Evolutionary conservation across 2,329 filamentous ascomycete species (phyloP).

Genomic region (Claviceps capensis): DNA sequence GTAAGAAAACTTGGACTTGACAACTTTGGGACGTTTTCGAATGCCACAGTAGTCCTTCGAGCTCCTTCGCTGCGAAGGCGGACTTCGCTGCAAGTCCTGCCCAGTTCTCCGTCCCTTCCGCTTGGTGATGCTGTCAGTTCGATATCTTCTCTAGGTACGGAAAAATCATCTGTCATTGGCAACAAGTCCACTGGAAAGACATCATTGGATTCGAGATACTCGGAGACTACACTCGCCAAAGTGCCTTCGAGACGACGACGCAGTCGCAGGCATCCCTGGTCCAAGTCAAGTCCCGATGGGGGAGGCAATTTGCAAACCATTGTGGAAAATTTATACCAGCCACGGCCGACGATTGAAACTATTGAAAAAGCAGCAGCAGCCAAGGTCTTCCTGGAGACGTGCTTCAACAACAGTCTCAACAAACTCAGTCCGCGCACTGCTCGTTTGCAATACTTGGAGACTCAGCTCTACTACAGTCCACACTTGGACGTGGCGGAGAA

Average conservation of each 20-base stretch:
- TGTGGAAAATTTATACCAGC: slow-evolving; percentile 15
- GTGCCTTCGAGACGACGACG: slow-evolving; percentile 12
- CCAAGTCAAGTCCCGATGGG: slow-evolving; percentile 23
- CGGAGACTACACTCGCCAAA: slow-evolving; percentile 10
- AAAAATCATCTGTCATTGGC: slow-evolving; percentile 11
- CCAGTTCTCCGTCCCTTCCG: slow-evolving; percentile 7
- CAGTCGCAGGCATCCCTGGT: slow-evolving; percentile 20
- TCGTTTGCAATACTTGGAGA: slow-evolving; percentile 22
- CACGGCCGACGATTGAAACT: slow-evolving; percentile 33
- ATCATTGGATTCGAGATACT: slow-evolving; percentile 19
- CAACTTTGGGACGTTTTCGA: slow-evolving; percentile 13
- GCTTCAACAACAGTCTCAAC: slow-evolving; percentile 59
- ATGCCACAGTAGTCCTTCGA: slow-evolving; percentile 17
- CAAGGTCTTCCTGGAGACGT: slow-evolving; percentile 75
- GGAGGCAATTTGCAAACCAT: slow-evolving; percentile 21
- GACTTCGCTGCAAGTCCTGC: slow-evolving; percentile 15
- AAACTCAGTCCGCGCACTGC: slow-evolving; percentile 22
- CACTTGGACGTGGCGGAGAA: slow-evolving; percentile 42
- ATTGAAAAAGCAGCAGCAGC: slow-evolving; percentile 68
- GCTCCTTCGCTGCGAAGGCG: slow-evolving; percentile 9
- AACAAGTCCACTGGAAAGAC: slow-evolving; percentile 19
- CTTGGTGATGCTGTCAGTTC: slow-evolving; percentile 12
- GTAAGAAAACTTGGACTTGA: slow-evolving; percentile 15
- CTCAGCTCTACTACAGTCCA: slow-evolving; percentile 40
- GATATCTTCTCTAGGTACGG: slow-evolving; percentile 15